Evolutionary conservation across 2,329 filamentous ascomycete species (phyloP).

Genomic region (Penicillium sp.): DNA sequence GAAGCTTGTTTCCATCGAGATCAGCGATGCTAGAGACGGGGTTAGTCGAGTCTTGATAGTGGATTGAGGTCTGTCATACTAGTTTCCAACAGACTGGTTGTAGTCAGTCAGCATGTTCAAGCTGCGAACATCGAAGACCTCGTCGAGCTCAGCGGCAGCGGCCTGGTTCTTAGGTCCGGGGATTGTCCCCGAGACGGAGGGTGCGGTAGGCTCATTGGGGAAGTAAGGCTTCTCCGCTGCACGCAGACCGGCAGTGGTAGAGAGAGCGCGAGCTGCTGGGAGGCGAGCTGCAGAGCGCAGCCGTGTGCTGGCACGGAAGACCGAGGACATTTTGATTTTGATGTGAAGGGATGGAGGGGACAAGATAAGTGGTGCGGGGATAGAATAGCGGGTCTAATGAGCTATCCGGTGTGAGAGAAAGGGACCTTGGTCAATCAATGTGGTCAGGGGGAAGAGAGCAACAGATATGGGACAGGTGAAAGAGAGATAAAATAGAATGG

Average conservation of each 20-base stretch:
- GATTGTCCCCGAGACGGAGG: conserved; percentile 59
- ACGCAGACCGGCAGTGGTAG: conserved; percentile 36
- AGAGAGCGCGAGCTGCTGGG: conserved; percentile 37
- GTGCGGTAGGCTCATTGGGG: conserved; percentile 58
- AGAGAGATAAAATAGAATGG: neutral
- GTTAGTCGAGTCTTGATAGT: conserved; percentile 18
- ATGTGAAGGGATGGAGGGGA: neutral
- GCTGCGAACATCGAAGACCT: conserved; percentile 82
- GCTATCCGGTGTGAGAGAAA: neutral
- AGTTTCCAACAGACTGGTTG: conserved; percentile 74
- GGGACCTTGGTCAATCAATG: neutral
- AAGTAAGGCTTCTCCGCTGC: conserved; percentile 54
- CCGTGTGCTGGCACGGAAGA: conserved; percentile 38
- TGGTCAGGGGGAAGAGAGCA: neutral
- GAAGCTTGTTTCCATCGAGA: conserved; percentile 52
- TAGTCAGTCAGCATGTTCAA: conserved; percentile 82
- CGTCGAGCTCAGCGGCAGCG: conserved; percentile 67
- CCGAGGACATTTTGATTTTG: conserved; percentile 35
- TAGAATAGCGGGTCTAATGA: conserved; percentile 5
- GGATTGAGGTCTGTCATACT: conserved; percentile 45
- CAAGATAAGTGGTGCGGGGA: neutral
- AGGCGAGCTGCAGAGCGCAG: conserved; percentile 36
- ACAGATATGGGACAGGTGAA: neutral
- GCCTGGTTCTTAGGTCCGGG: conserved; percentile 74
- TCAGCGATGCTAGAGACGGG: conserved; percentile 45